phyloP scores from a whole-genome alignment of 1,139 yeast genomes.

The Williopsis jadinii region DNA sequence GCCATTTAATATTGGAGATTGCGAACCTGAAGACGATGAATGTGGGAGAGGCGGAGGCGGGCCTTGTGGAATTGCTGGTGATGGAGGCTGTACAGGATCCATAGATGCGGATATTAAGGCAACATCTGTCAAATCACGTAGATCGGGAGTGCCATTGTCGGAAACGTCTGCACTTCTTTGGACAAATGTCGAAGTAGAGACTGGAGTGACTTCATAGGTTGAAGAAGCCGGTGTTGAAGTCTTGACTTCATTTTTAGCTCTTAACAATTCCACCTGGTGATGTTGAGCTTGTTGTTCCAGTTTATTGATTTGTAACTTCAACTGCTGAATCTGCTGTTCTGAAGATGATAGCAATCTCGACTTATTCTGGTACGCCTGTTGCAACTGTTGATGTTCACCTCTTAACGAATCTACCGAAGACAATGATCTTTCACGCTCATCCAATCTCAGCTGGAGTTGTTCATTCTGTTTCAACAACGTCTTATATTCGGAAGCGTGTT shows the following conservation, averaged over 20 bases:
- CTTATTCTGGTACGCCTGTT: conserved; percentile 5
- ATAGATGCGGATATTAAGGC: conserved; percentile 31
- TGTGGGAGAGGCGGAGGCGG: conserved; percentile 3
- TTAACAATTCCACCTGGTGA: not conserved
- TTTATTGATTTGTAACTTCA: conserved; percentile 4
- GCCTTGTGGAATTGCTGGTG: conserved; percentile 1
- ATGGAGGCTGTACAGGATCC: conserved; percentile 11
- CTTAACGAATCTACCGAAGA: not conserved
- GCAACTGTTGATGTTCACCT: conserved; percentile 4
- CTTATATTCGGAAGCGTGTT: too few relatives aligned
- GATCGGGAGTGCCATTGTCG: conserved; percentile 24
- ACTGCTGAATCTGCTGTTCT: conserved; percentile 5
- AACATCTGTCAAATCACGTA: conserved; percentile 39
- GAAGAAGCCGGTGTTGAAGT: not conserved
- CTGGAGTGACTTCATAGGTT: not conserved
- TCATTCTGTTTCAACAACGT: too few relatives aligned
- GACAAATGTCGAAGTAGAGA: not conserved
- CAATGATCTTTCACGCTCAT: not conserved
- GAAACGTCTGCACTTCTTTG: conserved; percentile 2
- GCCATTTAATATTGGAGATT: not conserved
- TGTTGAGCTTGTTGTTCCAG: not conserved
- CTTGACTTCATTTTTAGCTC: not conserved
- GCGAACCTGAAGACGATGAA: not conserved
- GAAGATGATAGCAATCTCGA: conserved; percentile 7
- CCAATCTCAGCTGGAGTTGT: too few relatives aligned